Evolutionary conservation across 768 basidiomycete genomes (phyloP).

Genomic region (Russula earlei): DNA sequence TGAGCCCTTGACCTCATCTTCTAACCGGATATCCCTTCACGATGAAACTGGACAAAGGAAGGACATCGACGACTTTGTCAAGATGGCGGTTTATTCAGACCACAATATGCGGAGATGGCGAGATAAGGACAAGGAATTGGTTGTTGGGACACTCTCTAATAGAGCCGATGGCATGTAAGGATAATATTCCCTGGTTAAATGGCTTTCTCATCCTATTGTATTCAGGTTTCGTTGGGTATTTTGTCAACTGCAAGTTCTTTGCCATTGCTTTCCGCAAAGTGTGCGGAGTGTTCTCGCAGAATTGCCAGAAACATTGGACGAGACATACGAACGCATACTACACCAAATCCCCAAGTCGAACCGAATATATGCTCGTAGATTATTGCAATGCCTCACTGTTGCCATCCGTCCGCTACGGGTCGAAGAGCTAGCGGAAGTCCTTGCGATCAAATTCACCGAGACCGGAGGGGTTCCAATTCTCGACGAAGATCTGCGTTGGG

Average conservation of each 20-base stretch:
- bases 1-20: background rate
- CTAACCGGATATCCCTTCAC: background rate
- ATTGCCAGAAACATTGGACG: background rate
- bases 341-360: background rate
- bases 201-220: background rate
- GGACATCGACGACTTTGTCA: background rate
- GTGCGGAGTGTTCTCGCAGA: background rate
- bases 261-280: background rate
- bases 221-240: slow-evolving; percentile 1
- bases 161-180: slow-evolving; percentile 2
- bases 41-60: background rate
- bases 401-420: background rate
- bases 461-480: background rate
- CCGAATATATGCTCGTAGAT: background rate
- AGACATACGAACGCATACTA: background rate
- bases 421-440: background rate
- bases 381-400: background rate
- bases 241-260: background rate
- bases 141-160: background rate
- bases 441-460: background rate
- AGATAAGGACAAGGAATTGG: background rate
- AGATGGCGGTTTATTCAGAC: background rate
- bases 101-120: background rate
- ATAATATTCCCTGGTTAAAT: background rate
- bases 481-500: background rate